Evolutionary conservation across 129 eudicot genomes (phyloP).

Genomic region (Chrysanthemum seticuspe): DNA sequence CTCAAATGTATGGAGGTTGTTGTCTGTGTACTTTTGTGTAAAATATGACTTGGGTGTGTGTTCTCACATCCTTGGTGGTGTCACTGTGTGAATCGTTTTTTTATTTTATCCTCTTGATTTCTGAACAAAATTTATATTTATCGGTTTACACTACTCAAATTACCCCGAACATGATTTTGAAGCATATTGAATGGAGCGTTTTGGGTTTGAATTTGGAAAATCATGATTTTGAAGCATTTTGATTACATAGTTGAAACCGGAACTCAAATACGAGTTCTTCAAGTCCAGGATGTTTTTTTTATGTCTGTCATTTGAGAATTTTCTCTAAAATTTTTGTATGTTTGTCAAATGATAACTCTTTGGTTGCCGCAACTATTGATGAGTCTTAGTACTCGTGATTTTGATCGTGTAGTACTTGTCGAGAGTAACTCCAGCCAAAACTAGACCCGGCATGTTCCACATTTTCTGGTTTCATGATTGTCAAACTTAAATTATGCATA

Average conservation of each 20-base stretch:
- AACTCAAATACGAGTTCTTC: background rate
- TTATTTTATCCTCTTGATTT: background rate
- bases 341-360: background rate
- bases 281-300: background rate
- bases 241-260: background rate
- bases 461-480: background rate
- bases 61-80: slow-evolving; percentile 19
- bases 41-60: slow-evolving; percentile 29
- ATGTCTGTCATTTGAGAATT: background rate
- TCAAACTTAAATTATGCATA: no score
- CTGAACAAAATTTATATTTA: slow-evolving; percentile 4
- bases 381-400: background rate
- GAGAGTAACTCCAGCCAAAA: background rate
- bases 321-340: background rate
- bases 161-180: background rate
- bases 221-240: background rate
- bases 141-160: background rate
- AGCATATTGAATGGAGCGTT: background rate
- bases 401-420: background rate
- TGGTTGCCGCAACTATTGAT: background rate
- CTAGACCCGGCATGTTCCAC: background rate
- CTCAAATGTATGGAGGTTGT: slow-evolving; percentile 24
- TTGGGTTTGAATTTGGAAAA: background rate
- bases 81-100: slow-evolving; percentile 11
- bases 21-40: slow-evolving; percentile 30